Conservation (phyloP, 306 rosid species). For the Cyclanthera cordifolia region DNA sequence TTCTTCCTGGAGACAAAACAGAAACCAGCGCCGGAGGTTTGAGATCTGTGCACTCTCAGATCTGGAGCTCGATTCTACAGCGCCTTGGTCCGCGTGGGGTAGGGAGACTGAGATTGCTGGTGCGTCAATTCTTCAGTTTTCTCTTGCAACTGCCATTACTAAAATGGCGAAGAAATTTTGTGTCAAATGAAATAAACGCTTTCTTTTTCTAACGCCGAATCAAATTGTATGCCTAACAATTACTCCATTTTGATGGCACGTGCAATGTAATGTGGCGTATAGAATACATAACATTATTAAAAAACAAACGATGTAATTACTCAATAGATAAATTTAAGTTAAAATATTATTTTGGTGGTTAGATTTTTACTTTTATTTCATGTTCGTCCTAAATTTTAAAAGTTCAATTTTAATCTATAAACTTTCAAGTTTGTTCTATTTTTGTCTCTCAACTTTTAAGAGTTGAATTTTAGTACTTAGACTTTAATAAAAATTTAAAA, state of each 20-base stretch:
- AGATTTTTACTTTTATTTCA: too few species aligned
- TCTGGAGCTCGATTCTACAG: slow-evolving; percentile 31
- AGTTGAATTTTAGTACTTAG: too few species aligned
- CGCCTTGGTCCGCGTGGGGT: slow-evolving; percentile 6
- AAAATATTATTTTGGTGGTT: too few species aligned
- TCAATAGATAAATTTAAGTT: too few species aligned
- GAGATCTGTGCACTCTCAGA: slow-evolving; percentile 18
- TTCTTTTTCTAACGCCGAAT: neutral
- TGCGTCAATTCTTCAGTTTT: slow-evolving; percentile 33
- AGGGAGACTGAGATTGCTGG: slow-evolving; percentile 19
- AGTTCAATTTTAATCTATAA: too few species aligned
- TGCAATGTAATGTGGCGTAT: neutral
- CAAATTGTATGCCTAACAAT: neutral
- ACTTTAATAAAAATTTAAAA: too few species aligned
- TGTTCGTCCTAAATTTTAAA: too few species aligned
- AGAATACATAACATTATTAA: neutral
- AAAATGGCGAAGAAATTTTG: neutral
- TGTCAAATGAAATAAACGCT: neutral
- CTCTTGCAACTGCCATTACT: slow-evolving; percentile 28
- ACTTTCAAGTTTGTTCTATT: too few species aligned
- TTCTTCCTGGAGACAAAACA: slow-evolving; percentile 22
- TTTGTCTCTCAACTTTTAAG: too few species aligned
- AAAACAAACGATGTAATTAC: too few species aligned
- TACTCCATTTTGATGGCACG: neutral
- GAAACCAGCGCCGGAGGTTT: slow-evolving; percentile 19